Percentiles rank a stretch among this genome's conserved stretches.
Conservation (phyloP, 1,284 basidiomycete species). For the Schizophyllum commune region DNA sequence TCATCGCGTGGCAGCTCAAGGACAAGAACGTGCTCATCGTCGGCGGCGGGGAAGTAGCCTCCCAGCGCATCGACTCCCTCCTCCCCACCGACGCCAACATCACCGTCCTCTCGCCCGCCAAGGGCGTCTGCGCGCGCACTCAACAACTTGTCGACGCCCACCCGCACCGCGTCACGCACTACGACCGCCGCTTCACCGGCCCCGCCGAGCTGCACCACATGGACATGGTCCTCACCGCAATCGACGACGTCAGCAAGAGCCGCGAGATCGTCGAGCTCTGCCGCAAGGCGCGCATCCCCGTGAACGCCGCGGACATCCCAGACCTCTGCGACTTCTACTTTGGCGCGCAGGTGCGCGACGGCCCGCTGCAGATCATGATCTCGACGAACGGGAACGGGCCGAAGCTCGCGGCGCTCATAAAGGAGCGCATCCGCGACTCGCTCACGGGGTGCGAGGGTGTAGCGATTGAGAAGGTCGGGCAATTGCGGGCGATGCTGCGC, state of each 20-base stretch:
- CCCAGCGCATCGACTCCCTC: constrained; percentile 68
- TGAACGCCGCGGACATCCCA: constrained; percentile 97
- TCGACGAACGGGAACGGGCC: constrained; percentile 95
- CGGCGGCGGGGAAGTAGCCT: constrained; percentile 85
- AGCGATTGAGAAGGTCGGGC: constrained; percentile 78
- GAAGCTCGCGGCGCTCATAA: constrained; percentile 81
- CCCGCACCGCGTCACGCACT: constrained; percentile 58
- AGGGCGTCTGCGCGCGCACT: constrained; percentile 56
- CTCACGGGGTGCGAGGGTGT: constrained; percentile 71
- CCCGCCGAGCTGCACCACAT: constrained; percentile 52
- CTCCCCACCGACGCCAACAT: constrained; percentile 56
- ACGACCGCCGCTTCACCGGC: constrained; percentile 59
- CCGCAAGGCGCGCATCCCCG: constrained; percentile 66
- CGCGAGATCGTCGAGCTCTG: constrained; percentile 69
- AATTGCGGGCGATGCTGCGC: constrained; percentile 60
- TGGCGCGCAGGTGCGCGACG: constrained; percentile 86
- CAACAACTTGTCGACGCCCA: constrained; percentile 41
- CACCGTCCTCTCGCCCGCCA: constrained; percentile 53
- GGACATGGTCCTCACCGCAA: constrained; percentile 92
- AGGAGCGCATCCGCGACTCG: constrained; percentile 59
- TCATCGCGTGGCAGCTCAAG: constrained; percentile 85
- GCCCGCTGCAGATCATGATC: constrained; percentile 92
- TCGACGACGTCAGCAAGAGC: constrained; percentile 77
- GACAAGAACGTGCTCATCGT: constrained; percentile 76
- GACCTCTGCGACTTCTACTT: constrained; percentile 98